Percentiles rank a stretch among this genome's conserved stretches.
phyloP scores from a whole-genome alignment of 106 monocot species.

The Dendrobium huoshanense region DNA sequence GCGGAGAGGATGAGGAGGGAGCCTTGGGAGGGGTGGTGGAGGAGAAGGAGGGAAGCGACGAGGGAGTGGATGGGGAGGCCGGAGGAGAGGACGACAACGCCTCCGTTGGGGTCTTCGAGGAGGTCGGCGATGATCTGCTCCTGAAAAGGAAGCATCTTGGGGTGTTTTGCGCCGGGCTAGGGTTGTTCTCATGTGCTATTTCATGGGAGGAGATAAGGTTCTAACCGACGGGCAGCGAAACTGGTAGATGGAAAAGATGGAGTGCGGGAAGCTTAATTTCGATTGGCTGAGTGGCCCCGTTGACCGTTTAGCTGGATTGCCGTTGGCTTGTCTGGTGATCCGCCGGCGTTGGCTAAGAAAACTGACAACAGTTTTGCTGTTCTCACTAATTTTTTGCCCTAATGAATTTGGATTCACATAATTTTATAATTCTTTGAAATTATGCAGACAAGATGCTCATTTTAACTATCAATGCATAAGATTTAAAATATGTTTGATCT shows the following conservation, averaged over 20 bases:
- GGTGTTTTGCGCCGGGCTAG: neutral
- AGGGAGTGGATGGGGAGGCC: constrained; percentile 69
- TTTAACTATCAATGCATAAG: too few relatives aligned
- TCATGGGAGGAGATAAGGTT: neutral
- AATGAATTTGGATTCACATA: too few relatives aligned
- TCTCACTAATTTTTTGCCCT: too few relatives aligned
- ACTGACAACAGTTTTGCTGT: too few relatives aligned
- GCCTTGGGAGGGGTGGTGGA: constrained; percentile 45
- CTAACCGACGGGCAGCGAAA: neutral
- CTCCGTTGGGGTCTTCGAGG: constrained; percentile 63
- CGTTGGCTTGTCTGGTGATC: too few relatives aligned
- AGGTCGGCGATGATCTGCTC: constrained; percentile 78
- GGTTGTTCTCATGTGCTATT: neutral
- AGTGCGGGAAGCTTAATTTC: neutral
- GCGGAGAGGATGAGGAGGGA: constrained; percentile 70
- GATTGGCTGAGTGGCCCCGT: too few relatives aligned
- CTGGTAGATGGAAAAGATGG: neutral
- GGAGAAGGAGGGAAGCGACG: constrained; percentile 60
- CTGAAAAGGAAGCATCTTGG: constrained; percentile 56
- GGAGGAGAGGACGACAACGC: constrained; percentile 72
- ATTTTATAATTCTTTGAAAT: too few relatives aligned
- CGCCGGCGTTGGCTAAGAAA: too few relatives aligned
- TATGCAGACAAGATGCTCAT: too few relatives aligned
- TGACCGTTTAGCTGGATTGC: too few relatives aligned
- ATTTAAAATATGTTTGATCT: too few relatives aligned